Percentiles rank a stretch among this genome's conserved stretches.
Conservation (phyloP, 2,329 filamentous ascomycete species). For the Aureobasidium melanogenum region DNA sequence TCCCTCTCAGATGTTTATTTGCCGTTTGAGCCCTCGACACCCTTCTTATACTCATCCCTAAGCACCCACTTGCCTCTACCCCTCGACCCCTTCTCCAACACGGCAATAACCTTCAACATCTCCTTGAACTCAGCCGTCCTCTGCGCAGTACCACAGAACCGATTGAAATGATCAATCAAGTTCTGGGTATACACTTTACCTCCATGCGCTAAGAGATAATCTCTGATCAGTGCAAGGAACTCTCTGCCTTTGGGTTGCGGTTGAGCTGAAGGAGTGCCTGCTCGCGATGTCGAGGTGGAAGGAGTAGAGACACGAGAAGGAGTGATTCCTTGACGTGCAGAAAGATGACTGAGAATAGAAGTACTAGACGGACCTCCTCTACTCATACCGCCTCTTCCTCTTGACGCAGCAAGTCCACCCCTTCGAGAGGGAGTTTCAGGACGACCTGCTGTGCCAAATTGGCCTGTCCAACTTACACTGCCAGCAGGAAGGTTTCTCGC, state of each 20-base stretch:
- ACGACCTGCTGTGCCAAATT: conserved; percentile 67
- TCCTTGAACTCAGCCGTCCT: conserved; percentile 73
- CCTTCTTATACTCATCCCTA: conserved; percentile 44
- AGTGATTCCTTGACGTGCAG: conserved; percentile 33
- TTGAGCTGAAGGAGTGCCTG: conserved; percentile 16
- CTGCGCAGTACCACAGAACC: conserved; percentile 59
- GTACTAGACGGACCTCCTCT: conserved; percentile 25
- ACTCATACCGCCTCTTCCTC: conserved; percentile 22
- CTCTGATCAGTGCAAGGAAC: conserved; percentile 53
- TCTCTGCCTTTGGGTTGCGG: conserved; percentile 31
- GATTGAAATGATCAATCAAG: conserved; percentile 83
- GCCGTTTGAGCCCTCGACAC: background rate
- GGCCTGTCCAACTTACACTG: conserved; percentile 88
- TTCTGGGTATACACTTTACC: conserved; percentile 74
- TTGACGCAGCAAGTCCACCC: conserved; percentile 34
- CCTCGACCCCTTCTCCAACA: conserved; percentile 48
- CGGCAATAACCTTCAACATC: conserved; percentile 68
- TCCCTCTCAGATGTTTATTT: no score
- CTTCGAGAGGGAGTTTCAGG: conserved; percentile 47
- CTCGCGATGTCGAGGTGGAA: conserved; percentile 24
- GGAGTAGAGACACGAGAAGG: conserved; percentile 32
- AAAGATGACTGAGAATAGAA: conserved; percentile 37
- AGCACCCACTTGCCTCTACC: conserved; percentile 49
- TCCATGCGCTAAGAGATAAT: conserved; percentile 69
- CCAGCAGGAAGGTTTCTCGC: conserved; percentile 68